Evolutionary conservation across 164 flowering plant genomes (phyloP).

Genomic region (Euptelea pleiosperma): DNA sequence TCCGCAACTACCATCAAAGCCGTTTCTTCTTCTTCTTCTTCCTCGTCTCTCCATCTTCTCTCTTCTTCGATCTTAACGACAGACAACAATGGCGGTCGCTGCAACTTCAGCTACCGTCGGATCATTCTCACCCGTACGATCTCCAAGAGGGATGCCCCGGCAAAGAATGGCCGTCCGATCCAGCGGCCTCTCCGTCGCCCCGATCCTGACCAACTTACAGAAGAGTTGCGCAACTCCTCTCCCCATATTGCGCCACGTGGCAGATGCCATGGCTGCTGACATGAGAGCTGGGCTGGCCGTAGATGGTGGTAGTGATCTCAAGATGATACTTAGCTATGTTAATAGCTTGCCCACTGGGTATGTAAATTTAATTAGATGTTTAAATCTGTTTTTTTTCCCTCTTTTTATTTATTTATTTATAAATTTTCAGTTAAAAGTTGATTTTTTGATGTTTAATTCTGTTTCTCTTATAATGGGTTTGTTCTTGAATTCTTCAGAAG

Average conservation of each 20-base stretch:
- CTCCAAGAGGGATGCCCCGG: conserved; percentile 21
- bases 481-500: background rate
- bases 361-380: background rate
- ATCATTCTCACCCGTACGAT: conserved; percentile 28
- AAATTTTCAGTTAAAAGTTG: background rate
- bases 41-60: conserved; percentile 6
- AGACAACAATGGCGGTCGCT: conserved; percentile 34
- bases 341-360: conserved; percentile 76
- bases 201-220: conserved; percentile 54
- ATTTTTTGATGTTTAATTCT: background rate
- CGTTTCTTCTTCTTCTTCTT: conserved; percentile 1
- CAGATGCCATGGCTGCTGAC: conserved; percentile 68
- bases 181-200: conserved; percentile 26
- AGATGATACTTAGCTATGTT: conserved; percentile 83
- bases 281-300: conserved; percentile 77
- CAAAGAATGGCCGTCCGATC: conserved; percentile 48
- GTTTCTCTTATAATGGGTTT: background rate
- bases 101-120: conserved; percentile 33
- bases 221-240: conserved; percentile 68
- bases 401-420: background rate
- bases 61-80: conserved; percentile 19
- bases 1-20: too few relatives aligned
- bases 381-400: background rate
- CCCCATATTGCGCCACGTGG: conserved; percentile 67
- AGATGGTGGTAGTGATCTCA: conserved; percentile 76